Percentiles rank a stretch among this genome's conserved stretches.
Evolutionary conservation across 164 flowering plant species (phyloP).

Genomic region (Magnolia kwangsiensis): DNA sequence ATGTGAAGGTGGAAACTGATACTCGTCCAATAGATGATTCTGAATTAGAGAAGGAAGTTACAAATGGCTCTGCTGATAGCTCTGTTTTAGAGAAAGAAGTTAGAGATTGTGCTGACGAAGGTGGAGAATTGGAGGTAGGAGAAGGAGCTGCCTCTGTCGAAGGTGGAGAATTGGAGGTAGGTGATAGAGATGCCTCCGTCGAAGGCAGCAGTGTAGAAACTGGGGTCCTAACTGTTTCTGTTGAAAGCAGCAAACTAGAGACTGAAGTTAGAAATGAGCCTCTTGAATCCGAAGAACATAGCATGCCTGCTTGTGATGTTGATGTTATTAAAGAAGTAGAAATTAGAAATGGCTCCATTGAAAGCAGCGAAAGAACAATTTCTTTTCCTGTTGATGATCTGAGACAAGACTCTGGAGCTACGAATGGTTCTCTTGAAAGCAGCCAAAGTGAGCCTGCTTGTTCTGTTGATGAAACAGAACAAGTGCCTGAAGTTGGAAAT

Average conservation of each 20-base stretch:
- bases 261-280: neutral
- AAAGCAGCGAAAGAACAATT: constrained; percentile 7
- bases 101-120: neutral
- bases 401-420: constrained; percentile 12
- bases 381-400: neutral
- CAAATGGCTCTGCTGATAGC: no score
- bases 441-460: constrained; percentile 10
- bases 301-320: neutral
- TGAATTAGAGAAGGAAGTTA: neutral
- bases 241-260: neutral
- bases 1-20: neutral
- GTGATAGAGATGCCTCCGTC: neutral
- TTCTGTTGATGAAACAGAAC: constrained; percentile 2
- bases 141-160: neutral
- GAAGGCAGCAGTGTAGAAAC: neutral
- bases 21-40: no score
- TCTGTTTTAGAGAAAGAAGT: neutral
- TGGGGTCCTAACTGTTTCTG: constrained; percentile 4
- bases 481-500: constrained; percentile 2
- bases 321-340: constrained; percentile 4
- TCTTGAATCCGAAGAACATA: neutral
- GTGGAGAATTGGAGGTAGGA: neutral
- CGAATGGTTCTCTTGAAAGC: constrained; percentile 3
- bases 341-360: constrained; percentile 2
- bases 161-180: neutral